These are phyloP conservation scores for Psilocybe cyanescens DNA, from an alignment of 768 basidiomycete species.

Conservation along the genomic window DNA sequence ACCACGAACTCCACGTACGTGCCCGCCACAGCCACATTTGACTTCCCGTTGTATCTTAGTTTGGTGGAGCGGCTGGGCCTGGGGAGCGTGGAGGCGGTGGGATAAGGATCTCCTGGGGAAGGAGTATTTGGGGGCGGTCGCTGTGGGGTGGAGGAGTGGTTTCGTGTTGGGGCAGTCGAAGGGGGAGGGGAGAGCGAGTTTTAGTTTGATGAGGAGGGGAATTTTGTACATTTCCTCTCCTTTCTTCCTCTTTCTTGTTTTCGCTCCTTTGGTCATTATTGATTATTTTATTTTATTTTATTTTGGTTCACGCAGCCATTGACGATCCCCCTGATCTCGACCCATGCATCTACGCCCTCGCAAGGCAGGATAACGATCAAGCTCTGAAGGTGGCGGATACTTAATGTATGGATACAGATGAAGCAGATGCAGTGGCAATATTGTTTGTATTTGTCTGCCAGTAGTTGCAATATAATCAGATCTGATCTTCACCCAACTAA, in stretches of 20 bases:
- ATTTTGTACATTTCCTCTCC: slow-evolving; percentile 54
- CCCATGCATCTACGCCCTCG: slow-evolving; percentile 41
- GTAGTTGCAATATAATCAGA: too few species aligned
- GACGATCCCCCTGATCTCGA: slow-evolving; percentile 42
- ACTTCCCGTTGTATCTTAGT: slow-evolving; percentile 86
- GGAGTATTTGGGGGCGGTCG: too few species aligned
- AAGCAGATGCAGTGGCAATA: too few species aligned
- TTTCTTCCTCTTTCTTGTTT: neutral
- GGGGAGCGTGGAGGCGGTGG: slow-evolving; percentile 74
- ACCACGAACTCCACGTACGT: slow-evolving; percentile 69
- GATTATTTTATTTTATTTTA: neutral
- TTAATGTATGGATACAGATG: too few species aligned
- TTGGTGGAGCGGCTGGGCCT: slow-evolving; percentile 73
- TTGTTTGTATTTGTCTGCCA: too few species aligned
- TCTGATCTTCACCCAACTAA: too few species aligned
- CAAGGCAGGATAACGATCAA: slow-evolving; percentile 47
- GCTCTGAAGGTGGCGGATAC: slow-evolving; percentile 19
- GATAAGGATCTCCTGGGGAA: too few species aligned
- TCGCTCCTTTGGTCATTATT: neutral
- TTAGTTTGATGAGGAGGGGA: slow-evolving; percentile 48
- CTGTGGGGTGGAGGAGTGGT: too few species aligned
- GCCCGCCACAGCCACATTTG: slow-evolving; percentile 81
- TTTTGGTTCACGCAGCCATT: slow-evolving; percentile 30
- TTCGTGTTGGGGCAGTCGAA: too few species aligned
- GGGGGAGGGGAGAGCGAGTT: too few species aligned